Base-by-base conservation (phyloP, 768 basidiomycete genomes). In the Tricholoma bakamatsutake region DNA sequence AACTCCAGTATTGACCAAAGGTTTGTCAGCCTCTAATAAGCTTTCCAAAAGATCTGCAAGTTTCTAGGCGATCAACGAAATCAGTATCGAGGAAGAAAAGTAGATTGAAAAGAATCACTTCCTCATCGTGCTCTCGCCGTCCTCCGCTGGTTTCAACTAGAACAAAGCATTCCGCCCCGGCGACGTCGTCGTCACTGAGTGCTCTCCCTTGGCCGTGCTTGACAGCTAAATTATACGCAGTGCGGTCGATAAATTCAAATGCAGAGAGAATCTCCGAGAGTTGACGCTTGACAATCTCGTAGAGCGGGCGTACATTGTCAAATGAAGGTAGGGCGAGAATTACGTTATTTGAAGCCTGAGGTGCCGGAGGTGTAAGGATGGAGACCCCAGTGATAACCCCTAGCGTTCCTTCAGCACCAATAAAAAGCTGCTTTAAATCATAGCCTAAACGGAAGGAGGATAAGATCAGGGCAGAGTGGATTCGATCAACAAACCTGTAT, bases 391-490 rank as follows among this genome's bases (percentile, higher is more conserved):
- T 99, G 57, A 99, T 85, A 54, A 99, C 78, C 45, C 97, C 97
- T 21, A 99, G 85, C 0, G 96, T 98, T 51, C 97, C 97, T 68
- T 99, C 97, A 5, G 90, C 87, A 11, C 97, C 97, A 61, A 99
- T 97, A 73, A 98, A 99, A 15, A 99, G 81, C 65, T 99, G 97
- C 71, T 99, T 98, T 46, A 99, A 78, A 69, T 99, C 97, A 67
- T 97, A 98, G 11, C 97, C 96, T 93, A 62, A 37, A 21, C n/a
- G 21, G 11, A 48, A 45, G 48, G 42, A 57, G 30, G 15, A 49
- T 18, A 47, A 18, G 28, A 53, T 35, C 35, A 10, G 35, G 53
- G 46, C 13, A 17, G 13, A 11, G 50, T 18, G 24, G 12, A 28
- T 11, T 18, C 45, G 6, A 48, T 17, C 30, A 30, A 5, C 4